phyloP scores from a whole-genome alignment of 2,329 filamentous ascomycete species.

The Fusarium duplospermum region DNA sequence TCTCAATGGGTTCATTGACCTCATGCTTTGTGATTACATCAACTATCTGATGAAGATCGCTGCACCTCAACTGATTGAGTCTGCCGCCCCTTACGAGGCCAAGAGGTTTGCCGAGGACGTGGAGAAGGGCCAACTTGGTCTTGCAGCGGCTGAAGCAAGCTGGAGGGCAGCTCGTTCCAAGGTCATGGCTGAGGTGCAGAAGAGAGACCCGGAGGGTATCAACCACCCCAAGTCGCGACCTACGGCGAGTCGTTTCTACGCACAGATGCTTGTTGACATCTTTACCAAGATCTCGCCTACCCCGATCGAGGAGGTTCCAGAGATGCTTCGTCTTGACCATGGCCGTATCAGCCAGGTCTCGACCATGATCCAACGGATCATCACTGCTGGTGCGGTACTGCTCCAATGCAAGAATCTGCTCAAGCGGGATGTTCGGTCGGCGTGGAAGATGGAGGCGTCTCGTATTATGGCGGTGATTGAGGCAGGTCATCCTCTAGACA shows the following conservation, averaged over 20 bases:
- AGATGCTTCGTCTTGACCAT: constrained; percentile 78
- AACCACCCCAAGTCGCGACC: constrained; percentile 72
- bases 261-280: constrained; percentile 79
- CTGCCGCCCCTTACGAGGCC: constrained; percentile 79
- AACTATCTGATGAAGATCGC: constrained; percentile 82
- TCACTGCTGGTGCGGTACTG: constrained; percentile 79
- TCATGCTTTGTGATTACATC: constrained; percentile 83
- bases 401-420: constrained; percentile 86
- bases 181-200: constrained; percentile 72
- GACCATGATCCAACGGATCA: constrained; percentile 64
- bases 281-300: constrained; percentile 75
- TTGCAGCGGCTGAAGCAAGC: constrained; percentile 71
- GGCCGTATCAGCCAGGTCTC: constrained; percentile 66
- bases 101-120: constrained; percentile 76
- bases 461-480: constrained; percentile 79
- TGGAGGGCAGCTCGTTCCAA: constrained; percentile 75
- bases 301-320: constrained; percentile 69
- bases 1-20: constrained; percentile 79
- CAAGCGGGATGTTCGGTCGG: constrained; percentile 80
- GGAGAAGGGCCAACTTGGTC: constrained; percentile 63
- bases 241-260: constrained; percentile 77
- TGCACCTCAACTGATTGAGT: constrained; percentile 77
- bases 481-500: constrained; percentile 62
- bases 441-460: constrained; percentile 80
- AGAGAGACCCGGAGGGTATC: constrained; percentile 76